Base-by-base conservation (phyloP, 371 early-diverging fungal species). In the Mortierella sp. region DNA sequence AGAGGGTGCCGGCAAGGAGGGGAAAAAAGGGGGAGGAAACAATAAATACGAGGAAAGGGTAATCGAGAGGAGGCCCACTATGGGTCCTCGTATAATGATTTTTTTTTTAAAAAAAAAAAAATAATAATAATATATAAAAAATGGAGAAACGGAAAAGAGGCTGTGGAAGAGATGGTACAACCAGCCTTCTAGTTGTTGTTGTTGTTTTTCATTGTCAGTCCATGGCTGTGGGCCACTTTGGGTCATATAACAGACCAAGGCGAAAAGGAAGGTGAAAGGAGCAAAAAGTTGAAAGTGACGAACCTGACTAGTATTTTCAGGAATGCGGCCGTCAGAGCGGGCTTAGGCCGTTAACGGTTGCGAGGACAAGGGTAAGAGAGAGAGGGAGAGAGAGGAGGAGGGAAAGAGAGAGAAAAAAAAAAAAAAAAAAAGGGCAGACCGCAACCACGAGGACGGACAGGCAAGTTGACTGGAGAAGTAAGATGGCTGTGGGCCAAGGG, bases 51-150 rank as follows among this genome's bases (percentile, higher is more conserved):
- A n/a, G n/a, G n/a, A n/a, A n/a, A n/a, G n/a, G n/a, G n/a, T n/a
- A n/a, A n/a, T n/a, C n/a, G n/a, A n/a, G n/a, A n/a, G n/a, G n/a
- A n/a, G n/a, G n/a, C n/a, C n/a, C n/a, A n/a, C n/a, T n/a, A n/a
- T n/a, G n/a, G n/a, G n/a, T n/a, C n/a, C n/a, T n/a, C n/a, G n/a
- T n/a, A n/a, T n/a, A 46, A 46, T 11, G 46, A 46, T 46, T 9
- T 16, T 47, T 81, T 93, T 93, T 84, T 93, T 95, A 70, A 91
- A 93, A 75, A 94, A 94, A 59, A 93, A 84, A 80, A 97, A 97
- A 82, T 93, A 95, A 30, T 89, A 86, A 16, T 93, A 92, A 16
- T 85, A 74, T 7, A 96, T 88, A 16, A 97, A 5, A 9, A 37
- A 37, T 5, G 37, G 9, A 37, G 37, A 37, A 37, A 37, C 5